Percentiles rank a stretch among this genome's conserved stretches.
phyloP scores from a whole-genome alignment of 192 early-diverging fungal genomes.

The Podochytrium sp. region DNA sequence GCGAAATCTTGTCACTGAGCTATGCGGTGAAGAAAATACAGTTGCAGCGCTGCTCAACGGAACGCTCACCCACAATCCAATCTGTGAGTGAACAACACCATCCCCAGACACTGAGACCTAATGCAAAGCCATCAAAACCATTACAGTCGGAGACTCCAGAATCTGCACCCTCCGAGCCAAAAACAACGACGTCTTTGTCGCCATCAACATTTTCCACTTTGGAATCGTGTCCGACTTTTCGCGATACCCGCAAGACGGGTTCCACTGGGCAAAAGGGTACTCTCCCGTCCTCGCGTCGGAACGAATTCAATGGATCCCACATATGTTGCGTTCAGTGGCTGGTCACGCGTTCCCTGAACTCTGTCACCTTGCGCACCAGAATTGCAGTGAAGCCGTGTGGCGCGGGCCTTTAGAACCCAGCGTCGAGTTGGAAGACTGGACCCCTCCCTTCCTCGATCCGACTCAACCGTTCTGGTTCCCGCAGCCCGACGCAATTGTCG shows the following conservation, averaged over 20 bases:
- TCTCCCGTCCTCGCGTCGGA: neutral
- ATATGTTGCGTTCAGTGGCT: neutral
- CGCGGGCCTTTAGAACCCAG: neutral
- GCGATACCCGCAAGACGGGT: neutral
- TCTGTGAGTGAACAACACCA: neutral
- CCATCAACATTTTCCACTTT: slow-evolving; percentile 23
- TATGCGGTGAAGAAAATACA: neutral
- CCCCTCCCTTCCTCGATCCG: neutral
- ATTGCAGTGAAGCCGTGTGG: neutral
- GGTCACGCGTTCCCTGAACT: neutral
- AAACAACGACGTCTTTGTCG: neutral
- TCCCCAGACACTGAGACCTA: neutral
- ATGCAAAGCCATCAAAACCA: neutral
- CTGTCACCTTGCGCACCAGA: neutral
- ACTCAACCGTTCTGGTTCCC: slow-evolving; percentile 9
- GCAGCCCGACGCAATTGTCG: neutral
- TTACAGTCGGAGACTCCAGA: slow-evolving; percentile 9
- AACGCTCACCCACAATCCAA: neutral
- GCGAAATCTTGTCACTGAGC: neutral
- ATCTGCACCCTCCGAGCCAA: neutral
- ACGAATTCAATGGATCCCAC: neutral
- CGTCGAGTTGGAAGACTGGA: neutral
- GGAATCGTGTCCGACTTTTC: neutral
- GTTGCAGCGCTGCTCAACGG: neutral
- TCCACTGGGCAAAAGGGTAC: neutral